These are phyloP conservation scores for Emmonsiellopsis sp. DNA, from an alignment of 2,329 filamentous ascomycete species.

Conservation along the genomic window DNA sequence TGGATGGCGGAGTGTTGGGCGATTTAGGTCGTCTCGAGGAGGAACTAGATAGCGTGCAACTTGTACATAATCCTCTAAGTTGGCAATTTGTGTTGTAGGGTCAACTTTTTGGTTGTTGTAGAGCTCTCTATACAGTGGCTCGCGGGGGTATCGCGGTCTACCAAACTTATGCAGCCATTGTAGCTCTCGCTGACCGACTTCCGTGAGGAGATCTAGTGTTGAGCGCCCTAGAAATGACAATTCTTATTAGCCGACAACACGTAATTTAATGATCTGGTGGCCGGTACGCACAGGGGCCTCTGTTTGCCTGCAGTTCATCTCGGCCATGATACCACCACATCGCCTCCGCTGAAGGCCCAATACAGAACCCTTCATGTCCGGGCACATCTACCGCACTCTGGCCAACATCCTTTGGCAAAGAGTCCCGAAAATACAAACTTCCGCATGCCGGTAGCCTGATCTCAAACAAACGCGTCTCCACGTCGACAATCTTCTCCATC, in stretches of 20 bases:
- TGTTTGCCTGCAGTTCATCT: neutral
- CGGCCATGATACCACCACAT: neutral
- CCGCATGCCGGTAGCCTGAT: slow-evolving; percentile 8
- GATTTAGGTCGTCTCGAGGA: slow-evolving; percentile 21
- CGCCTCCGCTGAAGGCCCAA: neutral
- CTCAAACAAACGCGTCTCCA: slow-evolving; percentile 13
- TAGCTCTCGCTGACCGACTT: neutral
- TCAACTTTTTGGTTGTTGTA: neutral
- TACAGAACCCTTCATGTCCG: neutral
- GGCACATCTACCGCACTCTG: neutral
- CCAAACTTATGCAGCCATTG: neutral
- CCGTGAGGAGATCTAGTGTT: neutral
- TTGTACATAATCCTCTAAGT: slow-evolving; percentile 2
- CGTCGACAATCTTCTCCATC: slow-evolving; percentile 5
- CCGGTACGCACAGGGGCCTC: slow-evolving; percentile 2
- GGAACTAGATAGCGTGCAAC: slow-evolving; percentile 2
- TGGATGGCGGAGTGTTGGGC: slow-evolving; percentile 5
- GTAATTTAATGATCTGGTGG: neutral
- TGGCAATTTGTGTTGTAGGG: slow-evolving; percentile 3
- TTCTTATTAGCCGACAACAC: neutral
- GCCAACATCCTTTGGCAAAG: neutral
- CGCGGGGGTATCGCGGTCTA: neutral
- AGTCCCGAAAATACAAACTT: slow-evolving; percentile 8
- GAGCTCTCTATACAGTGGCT: slow-evolving; percentile 1
- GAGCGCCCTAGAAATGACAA: neutral